Percentiles rank a stretch among this genome's conserved stretches.
Evolutionary conservation across 2,329 filamentous ascomycete species (phyloP).

Genomic region (Fusarium mexicanum): DNA sequence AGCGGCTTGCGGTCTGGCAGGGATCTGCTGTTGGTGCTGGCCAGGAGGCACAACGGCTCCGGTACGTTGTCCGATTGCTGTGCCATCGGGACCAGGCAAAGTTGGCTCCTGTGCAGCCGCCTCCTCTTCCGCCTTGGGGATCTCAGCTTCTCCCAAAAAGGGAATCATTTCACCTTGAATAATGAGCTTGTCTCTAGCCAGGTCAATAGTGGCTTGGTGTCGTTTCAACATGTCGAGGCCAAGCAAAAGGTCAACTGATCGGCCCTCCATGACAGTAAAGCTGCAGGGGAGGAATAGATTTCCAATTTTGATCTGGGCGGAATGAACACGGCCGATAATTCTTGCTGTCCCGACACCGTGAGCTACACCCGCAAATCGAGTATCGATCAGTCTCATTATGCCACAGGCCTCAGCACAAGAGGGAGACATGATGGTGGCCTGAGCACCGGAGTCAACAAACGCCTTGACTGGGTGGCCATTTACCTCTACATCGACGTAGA

Average conservation of each 20-base stretch:
- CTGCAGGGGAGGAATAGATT: constrained; percentile 88
- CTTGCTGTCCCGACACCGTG: constrained; percentile 93
- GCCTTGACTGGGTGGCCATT: constrained; percentile 94
- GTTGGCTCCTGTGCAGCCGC: constrained; percentile 81
- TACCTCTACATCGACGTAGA: constrained; percentile 95
- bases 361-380: constrained; percentile 89
- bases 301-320: constrained; percentile 93
- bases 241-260: constrained; percentile 90
- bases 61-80: constrained; percentile 83
- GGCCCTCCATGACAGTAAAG: constrained; percentile 99
- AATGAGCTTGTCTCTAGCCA: constrained; percentile 83
- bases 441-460: constrained; percentile 95
- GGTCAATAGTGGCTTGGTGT: constrained; percentile 91
- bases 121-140: constrained; percentile 86
- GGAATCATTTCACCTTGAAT: constrained; percentile 90
- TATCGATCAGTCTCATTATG: constrained; percentile 96
- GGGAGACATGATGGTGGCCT: constrained; percentile 99
- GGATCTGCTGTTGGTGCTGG: constrained; percentile 25
- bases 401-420: constrained; percentile 89
- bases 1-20: constrained; percentile 34
- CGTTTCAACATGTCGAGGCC: constrained; percentile 97
- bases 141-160: constrained; percentile 92
- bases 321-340: constrained; percentile 94
- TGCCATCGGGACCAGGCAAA: constrained; percentile 86
- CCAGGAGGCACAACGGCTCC: constrained; percentile 70